A percentile compares a stretch with the other conserved stretches of the same genome.
phyloP scores from a whole-genome alignment of 371 early-diverging fungal species.

The Mucor plumbeus region DNA sequence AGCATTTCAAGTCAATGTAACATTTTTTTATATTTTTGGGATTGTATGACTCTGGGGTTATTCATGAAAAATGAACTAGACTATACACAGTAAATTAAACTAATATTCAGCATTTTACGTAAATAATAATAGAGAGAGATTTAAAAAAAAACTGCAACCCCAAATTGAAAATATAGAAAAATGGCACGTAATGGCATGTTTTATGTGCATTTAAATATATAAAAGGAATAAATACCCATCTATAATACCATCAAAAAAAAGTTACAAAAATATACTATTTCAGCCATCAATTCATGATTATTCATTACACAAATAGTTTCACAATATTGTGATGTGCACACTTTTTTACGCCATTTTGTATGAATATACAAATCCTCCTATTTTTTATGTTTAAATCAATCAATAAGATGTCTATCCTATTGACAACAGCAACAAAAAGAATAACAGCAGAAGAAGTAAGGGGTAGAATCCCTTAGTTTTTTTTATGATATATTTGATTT shows the following conservation, averaged over 20 bases:
- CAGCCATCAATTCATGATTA: neutral
- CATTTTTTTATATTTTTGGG: neutral
- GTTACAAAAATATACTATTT: neutral
- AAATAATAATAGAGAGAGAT: too few relatives aligned
- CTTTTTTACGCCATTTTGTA: neutral
- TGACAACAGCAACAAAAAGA: slow-evolving; percentile 3
- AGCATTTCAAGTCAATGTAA: neutral
- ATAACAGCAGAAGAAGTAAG: neutral
- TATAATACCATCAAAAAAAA: neutral
- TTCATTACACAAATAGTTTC: slow-evolving; percentile 6
- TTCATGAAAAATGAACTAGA: neutral
- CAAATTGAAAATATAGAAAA: neutral
- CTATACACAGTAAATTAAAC: neutral
- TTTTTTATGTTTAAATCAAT: neutral
- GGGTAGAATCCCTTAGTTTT: neutral
- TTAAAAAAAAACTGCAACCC: neutral
- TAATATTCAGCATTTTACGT: neutral
- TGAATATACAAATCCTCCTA: neutral
- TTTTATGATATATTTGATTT: neutral
- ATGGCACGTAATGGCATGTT: neutral
- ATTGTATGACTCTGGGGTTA: neutral
- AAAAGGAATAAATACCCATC: slow-evolving; percentile 3
- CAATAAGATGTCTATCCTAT: neutral
- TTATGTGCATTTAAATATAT: neutral
- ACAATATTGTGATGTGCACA: neutral